Base-by-base conservation (phyloP, 2,329 filamentous ascomycete genomes). In the Hymenoscyphus repandus region DNA sequence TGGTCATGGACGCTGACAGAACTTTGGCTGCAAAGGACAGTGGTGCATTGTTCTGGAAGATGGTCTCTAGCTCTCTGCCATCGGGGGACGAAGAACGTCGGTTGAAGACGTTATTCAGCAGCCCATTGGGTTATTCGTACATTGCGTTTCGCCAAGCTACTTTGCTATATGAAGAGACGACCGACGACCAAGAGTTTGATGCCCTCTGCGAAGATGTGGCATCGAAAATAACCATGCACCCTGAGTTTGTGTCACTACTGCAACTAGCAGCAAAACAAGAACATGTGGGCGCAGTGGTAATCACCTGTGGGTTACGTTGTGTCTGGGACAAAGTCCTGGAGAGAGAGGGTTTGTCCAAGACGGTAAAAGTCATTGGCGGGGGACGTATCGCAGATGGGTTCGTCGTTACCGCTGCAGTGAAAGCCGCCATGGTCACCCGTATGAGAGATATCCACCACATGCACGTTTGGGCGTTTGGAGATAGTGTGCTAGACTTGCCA, bases 1-100 rank as follows among this genome's bases (percentile, higher is more conserved):
- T 85, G 13, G 72, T 83, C 0, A 42, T 86, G 2, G 82, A 86
- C 53, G 81, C 66, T 0, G 80, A 85, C 61, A 76, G 66, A 54
- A 85, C 80, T 0, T 62, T 86, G 47, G 64, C 72, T 5, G 50
- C 72, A 1, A 55, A 72, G 11, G 80, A 85, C 53, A 75, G 74
- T 4, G 74, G 76, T 0, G 48, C 34, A 0, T 36, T 78, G 47
- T 82, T 82, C 62, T 83, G 75, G 77, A 54, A 68, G 15, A 59
- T 34, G 6, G 32, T 59, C 12, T 45, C 50, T 13, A 42, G 41
- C 3, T 46, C 15, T 51, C 40, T 11, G 10, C 32, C 12, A 22
- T 12, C 36, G 30, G 31, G 15, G 12, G 54, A 50, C 4, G 40
- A 60, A 12, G 50, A 49, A 13, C 49, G 48, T 47, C 64, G 68